Conservation (phyloP, 768 basidiomycete species). For the Lactarius vividus region DNA sequence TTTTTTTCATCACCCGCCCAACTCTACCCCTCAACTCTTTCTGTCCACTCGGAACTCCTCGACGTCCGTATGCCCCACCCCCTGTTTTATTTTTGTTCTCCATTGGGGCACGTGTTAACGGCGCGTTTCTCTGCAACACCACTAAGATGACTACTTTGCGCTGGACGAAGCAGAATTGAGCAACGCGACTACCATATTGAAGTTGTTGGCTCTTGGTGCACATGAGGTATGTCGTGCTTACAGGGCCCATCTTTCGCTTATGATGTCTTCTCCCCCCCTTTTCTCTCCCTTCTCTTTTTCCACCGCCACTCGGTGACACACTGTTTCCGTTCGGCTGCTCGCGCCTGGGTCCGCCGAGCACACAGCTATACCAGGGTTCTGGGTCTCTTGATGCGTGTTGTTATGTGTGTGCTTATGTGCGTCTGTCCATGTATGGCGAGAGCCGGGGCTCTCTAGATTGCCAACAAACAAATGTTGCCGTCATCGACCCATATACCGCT, state of each 20-base stretch:
- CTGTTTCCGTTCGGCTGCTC: background rate
- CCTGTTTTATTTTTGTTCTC: background rate
- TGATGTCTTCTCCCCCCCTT: background rate
- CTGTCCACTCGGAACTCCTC: background rate
- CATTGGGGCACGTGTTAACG: conserved; percentile 7
- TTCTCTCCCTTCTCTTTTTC: background rate
- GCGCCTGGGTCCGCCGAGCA: background rate
- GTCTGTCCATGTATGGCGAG: background rate
- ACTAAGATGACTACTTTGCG: conserved; percentile 49
- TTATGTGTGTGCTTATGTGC: background rate
- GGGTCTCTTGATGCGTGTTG: conserved; percentile 1
- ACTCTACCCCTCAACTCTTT: background rate
- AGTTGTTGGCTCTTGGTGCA: conserved; percentile 64
- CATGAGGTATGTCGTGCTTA: conserved; percentile 45
- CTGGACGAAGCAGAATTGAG: conserved; percentile 41
- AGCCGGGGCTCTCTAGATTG: conserved; percentile 4
- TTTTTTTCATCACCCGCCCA: background rate
- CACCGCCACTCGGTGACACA: background rate
- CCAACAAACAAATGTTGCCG: conserved; percentile 10
- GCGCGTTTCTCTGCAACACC: conserved; percentile 4
- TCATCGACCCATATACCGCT: conserved; percentile 4
- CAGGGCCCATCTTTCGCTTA: conserved; percentile 23
- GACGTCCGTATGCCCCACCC: background rate
- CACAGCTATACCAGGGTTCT: conserved; percentile 9
- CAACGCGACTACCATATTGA: conserved; percentile 50